These are phyloP conservation scores for Camelina sativa DNA, from an alignment of 345 rosid species.

Conservation along the genomic window DNA sequence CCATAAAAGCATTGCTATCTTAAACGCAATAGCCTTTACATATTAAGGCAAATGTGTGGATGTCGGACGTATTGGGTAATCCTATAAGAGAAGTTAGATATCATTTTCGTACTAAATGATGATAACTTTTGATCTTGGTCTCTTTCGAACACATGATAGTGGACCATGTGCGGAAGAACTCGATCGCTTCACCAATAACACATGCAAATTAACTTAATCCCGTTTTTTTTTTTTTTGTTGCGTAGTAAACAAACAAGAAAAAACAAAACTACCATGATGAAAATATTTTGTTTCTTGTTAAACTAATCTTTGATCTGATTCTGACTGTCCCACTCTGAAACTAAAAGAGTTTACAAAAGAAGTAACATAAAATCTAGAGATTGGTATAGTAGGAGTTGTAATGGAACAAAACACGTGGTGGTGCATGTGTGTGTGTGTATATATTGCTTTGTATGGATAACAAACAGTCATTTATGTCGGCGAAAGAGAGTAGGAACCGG, in stretches of 20 bases:
- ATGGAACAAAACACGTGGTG: not conserved
- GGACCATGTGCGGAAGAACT: not conserved
- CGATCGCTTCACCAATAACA: not conserved
- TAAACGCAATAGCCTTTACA: conserved; percentile 7
- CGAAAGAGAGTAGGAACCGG: not conserved
- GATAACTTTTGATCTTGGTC: conserved; percentile 12
- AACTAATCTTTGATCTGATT: too few species aligned
- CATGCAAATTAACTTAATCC: not conserved
- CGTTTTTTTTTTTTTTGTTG: not conserved
- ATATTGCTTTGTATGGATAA: too few species aligned
- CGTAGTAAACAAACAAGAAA: not conserved
- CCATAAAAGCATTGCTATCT: not conserved
- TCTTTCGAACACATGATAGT: not conserved
- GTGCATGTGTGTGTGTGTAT: not conserved
- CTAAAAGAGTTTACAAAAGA: not conserved
- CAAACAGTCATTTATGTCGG: not conserved
- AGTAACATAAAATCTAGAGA: not conserved
- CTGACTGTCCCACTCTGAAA: not conserved
- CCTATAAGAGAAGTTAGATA: not conserved
- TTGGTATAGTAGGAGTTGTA: not conserved
- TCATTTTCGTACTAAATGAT: conserved; percentile 11
- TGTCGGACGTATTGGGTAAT: not conserved
- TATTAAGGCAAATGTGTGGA: not conserved
- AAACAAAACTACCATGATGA: not conserved
- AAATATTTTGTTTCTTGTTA: not conserved